A percentile compares a stretch with the other conserved stretches of the same genome.
Evolutionary conservation across 805 yeast species (phyloP).

Genomic region (Yamadazyma tumulicola): DNA sequence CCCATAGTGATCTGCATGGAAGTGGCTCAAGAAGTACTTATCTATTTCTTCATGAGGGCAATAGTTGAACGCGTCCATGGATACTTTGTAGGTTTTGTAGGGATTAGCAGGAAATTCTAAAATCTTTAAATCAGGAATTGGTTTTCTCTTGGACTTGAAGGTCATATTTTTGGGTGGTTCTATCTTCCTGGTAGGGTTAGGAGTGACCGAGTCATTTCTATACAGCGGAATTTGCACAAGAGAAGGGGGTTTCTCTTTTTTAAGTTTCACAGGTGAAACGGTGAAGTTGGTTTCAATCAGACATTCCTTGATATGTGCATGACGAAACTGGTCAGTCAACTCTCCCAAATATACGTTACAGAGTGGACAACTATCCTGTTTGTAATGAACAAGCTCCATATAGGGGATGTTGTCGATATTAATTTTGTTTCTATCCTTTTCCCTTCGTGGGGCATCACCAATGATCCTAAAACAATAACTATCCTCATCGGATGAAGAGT

Average conservation of each 20-base stretch:
- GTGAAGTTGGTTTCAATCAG: conserved; percentile 6
- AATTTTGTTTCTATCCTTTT: conserved; percentile 6
- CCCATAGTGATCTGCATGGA: conserved; percentile 92
- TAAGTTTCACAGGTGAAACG: conserved; percentile 2
- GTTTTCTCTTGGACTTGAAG: conserved; percentile 18
- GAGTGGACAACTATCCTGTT: conserved; percentile 9
- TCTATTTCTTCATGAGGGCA: conserved; percentile 42
- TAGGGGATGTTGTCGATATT: conserved; percentile 7
- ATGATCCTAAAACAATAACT: conserved; percentile 10
- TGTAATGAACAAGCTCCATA: conserved; percentile 6
- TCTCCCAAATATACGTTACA: conserved; percentile 11
- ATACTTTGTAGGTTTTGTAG: conserved; percentile 31
- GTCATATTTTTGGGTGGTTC: conserved; percentile 14
- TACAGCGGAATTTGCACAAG: conserved; percentile 9
- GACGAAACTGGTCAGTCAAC: conserved; percentile 4
- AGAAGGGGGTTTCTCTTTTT: conserved; percentile 5
- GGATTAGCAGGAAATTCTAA: conserved; percentile 35
- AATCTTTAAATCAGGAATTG: conserved; percentile 55
- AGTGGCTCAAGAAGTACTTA: conserved; percentile 71
- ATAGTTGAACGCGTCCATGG: conserved; percentile 66
- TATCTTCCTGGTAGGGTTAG: conserved; percentile 9
- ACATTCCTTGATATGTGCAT: conserved; percentile 11
- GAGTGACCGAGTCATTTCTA: conserved; percentile 3
- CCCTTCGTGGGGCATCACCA: conserved; percentile 8
- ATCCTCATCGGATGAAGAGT: conserved; percentile 10